A percentile compares a stretch with the other conserved stretches of the same genome.
Conservation (phyloP, 148 eudicot genomes). For the Selenicereus undatus region DNA sequence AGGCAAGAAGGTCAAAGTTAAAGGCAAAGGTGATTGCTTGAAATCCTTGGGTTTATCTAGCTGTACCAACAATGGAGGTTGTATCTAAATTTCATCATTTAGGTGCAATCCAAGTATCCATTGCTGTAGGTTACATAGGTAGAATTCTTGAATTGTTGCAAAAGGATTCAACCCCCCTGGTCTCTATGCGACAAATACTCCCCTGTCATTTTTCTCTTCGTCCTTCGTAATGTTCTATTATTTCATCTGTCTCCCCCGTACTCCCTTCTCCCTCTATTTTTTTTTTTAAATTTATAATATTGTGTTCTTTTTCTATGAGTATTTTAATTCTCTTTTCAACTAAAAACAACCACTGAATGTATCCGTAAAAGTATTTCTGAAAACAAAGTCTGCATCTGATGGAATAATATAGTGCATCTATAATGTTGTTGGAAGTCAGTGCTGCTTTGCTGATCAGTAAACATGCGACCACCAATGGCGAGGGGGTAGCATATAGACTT, state of each 20-base stretch:
- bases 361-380: too few species aligned
- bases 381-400: neutral
- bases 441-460: neutral
- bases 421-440: neutral
- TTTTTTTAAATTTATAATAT: neutral
- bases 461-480: neutral
- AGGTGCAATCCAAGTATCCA: neutral
- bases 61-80: neutral
- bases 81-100: neutral
- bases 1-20: slow-evolving; percentile 54
- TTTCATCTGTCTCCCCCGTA: neutral
- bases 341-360: too few species aligned
- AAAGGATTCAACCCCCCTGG: neutral
- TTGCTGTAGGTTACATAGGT: neutral
- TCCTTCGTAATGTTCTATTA: neutral
- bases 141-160: neutral
- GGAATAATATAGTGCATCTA: neutral
- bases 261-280: neutral
- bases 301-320: neutral
- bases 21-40: slow-evolving; percentile 63
- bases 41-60: slow-evolving; percentile 2
- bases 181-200: neutral
- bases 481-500: neutral
- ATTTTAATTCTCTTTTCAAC: neutral
- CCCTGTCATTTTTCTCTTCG: neutral